These are phyloP conservation scores for Tetrahymena malaccensis DNA, from an alignment of 73 alveolate species.

Conservation along the genomic window DNA sequence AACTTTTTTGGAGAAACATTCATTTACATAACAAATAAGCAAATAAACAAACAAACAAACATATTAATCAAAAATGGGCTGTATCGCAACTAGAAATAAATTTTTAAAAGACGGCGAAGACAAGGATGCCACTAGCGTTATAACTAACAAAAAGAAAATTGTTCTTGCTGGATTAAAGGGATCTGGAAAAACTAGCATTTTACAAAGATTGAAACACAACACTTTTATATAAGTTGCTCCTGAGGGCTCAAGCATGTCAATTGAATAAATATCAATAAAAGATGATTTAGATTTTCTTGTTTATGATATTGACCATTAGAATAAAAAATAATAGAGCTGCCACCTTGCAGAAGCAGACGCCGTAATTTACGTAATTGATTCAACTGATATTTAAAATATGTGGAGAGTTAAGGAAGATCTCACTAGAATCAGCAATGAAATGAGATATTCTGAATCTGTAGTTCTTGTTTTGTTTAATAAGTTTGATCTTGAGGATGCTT, in stretches of 20 bases:
- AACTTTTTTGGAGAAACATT: too few species aligned
- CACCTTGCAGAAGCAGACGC: background rate
- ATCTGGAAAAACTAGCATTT: background rate
- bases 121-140: background rate
- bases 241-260: background rate
- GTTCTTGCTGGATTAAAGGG: background rate
- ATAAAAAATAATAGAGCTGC: background rate
- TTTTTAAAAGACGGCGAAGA: background rate
- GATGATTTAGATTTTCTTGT: background rate
- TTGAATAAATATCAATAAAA: background rate
- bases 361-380: background rate
- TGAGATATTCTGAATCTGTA: background rate
- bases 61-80: background rate
- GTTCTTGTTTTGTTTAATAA: background rate
- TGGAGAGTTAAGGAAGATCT: background rate
- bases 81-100: background rate
- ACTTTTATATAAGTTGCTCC: background rate
- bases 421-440: background rate
- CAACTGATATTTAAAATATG: background rate
- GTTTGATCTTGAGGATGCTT: background rate
- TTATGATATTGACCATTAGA: background rate
- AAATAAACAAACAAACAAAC: background rate
- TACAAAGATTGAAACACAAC: background rate
- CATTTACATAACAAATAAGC: too few species aligned
- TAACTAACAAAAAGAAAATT: background rate